These are phyloP conservation scores for Colletotrichum gigasporum DNA, from an alignment of 2,329 filamentous ascomycete genomes.

Conservation along the genomic window DNA sequence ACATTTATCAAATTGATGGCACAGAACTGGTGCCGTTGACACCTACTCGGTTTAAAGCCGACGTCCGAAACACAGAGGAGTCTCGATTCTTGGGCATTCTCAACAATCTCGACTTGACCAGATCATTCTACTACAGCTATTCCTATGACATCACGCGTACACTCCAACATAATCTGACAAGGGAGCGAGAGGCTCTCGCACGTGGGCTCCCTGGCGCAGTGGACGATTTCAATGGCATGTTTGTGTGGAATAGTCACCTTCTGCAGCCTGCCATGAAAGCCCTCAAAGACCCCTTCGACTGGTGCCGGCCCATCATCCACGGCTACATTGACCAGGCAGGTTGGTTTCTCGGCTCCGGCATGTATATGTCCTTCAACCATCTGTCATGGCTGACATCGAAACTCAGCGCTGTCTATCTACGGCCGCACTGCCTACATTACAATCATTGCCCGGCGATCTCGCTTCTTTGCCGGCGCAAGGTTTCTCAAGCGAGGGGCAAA, in stretches of 20 bases:
- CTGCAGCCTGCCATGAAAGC: slow-evolving; percentile 76
- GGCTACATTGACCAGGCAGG: slow-evolving; percentile 93
- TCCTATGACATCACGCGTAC: slow-evolving; percentile 96
- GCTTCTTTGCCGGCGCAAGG: slow-evolving; percentile 92
- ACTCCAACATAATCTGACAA: slow-evolving; percentile 89
- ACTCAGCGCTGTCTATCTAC: slow-evolving; percentile 79
- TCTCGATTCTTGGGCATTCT: slow-evolving; percentile 88
- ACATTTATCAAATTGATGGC: slow-evolving; percentile 93
- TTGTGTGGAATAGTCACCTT: slow-evolving; percentile 96
- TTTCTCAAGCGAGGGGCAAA: slow-evolving; percentile 96
- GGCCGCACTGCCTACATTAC: slow-evolving; percentile 91
- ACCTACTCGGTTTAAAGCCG: slow-evolving; percentile 78
- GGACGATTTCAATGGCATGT: slow-evolving; percentile 89
- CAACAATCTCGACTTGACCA: slow-evolving; percentile 88
- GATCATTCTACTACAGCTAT: slow-evolving; percentile 98
- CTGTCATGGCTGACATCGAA: neutral
- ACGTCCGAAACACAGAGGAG: slow-evolving; percentile 85
- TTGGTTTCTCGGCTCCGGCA: slow-evolving; percentile 35
- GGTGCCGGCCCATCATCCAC: slow-evolving; percentile 95
- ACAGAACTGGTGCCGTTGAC: slow-evolving; percentile 92
- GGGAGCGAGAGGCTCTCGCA: slow-evolving; percentile 77
- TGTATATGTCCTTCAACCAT: neutral
- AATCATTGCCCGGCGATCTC: slow-evolving; percentile 89
- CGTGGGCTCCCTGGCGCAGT: slow-evolving; percentile 63
- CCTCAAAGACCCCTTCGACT: slow-evolving; percentile 87